phyloP scores from a whole-genome alignment of 2,329 filamentous ascomycete species.

The Sporothrix globosa region DNA sequence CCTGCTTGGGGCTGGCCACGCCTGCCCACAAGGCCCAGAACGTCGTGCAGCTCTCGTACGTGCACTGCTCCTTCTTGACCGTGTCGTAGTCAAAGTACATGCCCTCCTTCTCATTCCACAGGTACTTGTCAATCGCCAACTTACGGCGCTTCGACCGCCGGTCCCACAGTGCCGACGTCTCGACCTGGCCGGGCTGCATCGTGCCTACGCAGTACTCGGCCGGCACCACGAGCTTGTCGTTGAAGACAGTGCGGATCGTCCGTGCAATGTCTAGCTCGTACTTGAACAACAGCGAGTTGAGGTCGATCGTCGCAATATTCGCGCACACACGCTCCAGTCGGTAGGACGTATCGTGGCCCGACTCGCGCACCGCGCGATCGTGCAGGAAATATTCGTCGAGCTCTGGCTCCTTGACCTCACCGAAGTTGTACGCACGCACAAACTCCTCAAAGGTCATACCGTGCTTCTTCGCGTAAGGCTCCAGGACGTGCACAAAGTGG shows the following conservation, averaged over 20 bases:
- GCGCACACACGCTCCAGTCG: constrained; percentile 86
- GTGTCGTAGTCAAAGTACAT: constrained; percentile 99
- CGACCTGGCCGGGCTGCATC: constrained; percentile 68
- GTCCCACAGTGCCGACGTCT: constrained; percentile 88
- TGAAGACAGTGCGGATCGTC: constrained; percentile 81
- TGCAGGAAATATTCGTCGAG: constrained; percentile 95
- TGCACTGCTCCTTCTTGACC: constrained; percentile 74
- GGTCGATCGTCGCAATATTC: constrained; percentile 87
- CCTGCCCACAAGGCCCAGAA: constrained; percentile 99
- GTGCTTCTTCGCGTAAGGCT: constrained; percentile 82
- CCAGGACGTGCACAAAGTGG: constrained; percentile 82
- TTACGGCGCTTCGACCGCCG: constrained; percentile 83
- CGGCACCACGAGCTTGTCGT: constrained; percentile 80
- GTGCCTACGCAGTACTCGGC: constrained; percentile 75
- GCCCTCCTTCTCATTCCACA: constrained; percentile 88
- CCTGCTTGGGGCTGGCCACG: constrained; percentile 81
- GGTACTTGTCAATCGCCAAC: constrained; percentile 83
- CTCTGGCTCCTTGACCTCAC: constrained; percentile 77
- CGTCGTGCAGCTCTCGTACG: constrained; percentile 89
- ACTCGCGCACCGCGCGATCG: constrained; percentile 92
- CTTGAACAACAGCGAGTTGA: constrained; percentile 95
- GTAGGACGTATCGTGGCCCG: constrained; percentile 95
- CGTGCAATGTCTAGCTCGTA: constrained; percentile 93
- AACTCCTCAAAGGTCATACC: constrained; percentile 82
- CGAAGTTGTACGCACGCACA: constrained; percentile 83